A percentile compares a stretch with the other conserved stretches of the same genome.
phyloP scores from a whole-genome alignment of 2,329 filamentous ascomycete genomes.

The Fusarium pininemorale region DNA sequence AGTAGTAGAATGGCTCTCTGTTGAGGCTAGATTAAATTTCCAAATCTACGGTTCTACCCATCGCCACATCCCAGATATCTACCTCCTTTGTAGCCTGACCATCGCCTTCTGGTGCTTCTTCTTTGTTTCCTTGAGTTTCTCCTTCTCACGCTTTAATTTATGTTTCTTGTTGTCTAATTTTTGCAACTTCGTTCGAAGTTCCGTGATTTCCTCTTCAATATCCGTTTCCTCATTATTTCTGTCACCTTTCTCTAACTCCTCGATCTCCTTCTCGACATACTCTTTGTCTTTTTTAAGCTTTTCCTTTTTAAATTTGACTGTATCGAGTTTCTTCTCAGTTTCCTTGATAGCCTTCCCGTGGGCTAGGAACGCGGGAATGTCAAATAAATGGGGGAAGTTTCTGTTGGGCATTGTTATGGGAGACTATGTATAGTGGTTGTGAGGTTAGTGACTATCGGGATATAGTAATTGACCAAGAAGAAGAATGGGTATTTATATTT shows the following conservation, averaged over 20 bases:
- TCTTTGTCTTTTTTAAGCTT: background rate
- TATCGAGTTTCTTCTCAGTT: background rate
- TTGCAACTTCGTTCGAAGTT: background rate
- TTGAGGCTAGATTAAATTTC: fast-evolving
- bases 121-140: background rate
- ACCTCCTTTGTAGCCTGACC: background rate
- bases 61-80: background rate
- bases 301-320: background rate
- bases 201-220: background rate
- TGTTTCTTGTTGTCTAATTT: background rate
- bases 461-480: too few relatives aligned
- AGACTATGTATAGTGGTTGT: background rate
- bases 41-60: fast-evolving
- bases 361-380: background rate
- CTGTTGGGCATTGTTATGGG: background rate
- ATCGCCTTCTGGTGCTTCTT: background rate
- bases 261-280: background rate
- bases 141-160: background rate
- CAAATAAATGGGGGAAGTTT: background rate
- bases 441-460: background rate
- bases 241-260: background rate
- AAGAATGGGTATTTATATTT: background rate
- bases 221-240: background rate
- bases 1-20: too few relatives aligned
- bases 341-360: background rate